A percentile compares a stretch with the other conserved stretches of the same genome.
Evolutionary conservation across 495 filamentous ascomycete genomes (phyloP).

Genomic region (Talaromyces nanjingensis): DNA sequence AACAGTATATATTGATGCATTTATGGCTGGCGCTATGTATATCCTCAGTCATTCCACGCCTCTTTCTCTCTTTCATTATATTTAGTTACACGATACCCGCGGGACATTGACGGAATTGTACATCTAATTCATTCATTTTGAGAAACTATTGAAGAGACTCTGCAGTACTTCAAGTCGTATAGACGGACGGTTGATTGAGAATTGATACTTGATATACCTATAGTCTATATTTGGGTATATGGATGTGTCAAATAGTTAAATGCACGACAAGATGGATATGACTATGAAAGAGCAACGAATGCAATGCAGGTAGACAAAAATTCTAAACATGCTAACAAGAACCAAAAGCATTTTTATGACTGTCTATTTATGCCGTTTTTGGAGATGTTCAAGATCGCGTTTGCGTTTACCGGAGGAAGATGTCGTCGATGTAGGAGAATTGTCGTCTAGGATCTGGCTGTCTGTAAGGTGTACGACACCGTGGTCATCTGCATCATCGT

Average conservation of each 20-base stretch:
- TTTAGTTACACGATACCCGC: slow-evolving; percentile 2
- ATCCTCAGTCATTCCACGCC: neutral
- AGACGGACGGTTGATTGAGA: neutral
- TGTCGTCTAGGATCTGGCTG: slow-evolving; percentile 22
- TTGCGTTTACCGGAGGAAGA: slow-evolving; percentile 25
- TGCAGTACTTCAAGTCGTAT: neutral
- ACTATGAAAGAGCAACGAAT: slow-evolving; percentile 1
- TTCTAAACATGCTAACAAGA: neutral
- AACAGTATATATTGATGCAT: slow-evolving; percentile 2
- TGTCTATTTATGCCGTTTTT: neutral
- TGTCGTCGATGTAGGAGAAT: slow-evolving; percentile 3
- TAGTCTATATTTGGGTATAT: slow-evolving; percentile 2
- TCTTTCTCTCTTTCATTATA: neutral
- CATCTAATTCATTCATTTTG: neutral
- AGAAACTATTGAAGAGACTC: neutral
- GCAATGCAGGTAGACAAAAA: slow-evolving; percentile 1
- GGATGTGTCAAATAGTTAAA: neutral
- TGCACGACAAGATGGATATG: neutral
- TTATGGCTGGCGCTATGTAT: neutral
- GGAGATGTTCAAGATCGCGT: slow-evolving; percentile 23
- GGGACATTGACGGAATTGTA: neutral
- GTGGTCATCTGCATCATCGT: slow-evolving; percentile 28
- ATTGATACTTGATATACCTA: neutral
- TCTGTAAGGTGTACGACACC: slow-evolving; percentile 27
- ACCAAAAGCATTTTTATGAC: neutral